Percentiles rank a stretch among this genome's conserved stretches.
phyloP scores from a whole-genome alignment of 805 yeast genomes.

The Saccharomyces eubayanus region DNA sequence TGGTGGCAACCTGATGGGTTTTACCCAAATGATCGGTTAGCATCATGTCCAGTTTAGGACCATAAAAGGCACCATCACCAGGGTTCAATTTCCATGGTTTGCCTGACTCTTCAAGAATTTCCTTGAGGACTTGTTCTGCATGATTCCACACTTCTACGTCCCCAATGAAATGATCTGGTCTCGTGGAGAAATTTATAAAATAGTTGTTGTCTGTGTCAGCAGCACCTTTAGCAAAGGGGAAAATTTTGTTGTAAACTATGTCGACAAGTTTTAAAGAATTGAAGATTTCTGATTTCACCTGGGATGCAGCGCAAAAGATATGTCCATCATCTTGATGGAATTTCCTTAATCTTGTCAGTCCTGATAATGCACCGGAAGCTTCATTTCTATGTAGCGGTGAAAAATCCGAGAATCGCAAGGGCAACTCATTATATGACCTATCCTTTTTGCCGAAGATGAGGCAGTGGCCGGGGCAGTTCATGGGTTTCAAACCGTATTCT shows the following conservation, averaged over 20 bases:
- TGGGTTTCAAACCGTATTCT: conserved; percentile 79
- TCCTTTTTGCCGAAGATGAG: conserved; percentile 66
- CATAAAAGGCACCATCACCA: conserved; percentile 96
- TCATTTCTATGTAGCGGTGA: conserved; percentile 91
- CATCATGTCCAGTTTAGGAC: conserved; percentile 88
- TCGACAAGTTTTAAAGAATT: conserved; percentile 66
- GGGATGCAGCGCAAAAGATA: conserved; percentile 76
- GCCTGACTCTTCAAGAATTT: conserved; percentile 49
- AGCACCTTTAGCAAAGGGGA: conserved; percentile 23
- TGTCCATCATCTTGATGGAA: conserved; percentile 99
- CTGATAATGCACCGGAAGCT: conserved; percentile 87
- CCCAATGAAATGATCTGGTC: conserved; percentile 82
- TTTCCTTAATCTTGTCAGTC: conserved; percentile 84
- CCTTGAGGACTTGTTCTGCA: conserved; percentile 64
- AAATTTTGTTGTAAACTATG: conserved; percentile 61
- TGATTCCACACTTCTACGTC: conserved; percentile 65
- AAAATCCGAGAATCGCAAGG: conserved; percentile 79
- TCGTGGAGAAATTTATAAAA: conserved; percentile 67
- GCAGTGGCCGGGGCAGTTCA: conserved; percentile 96
- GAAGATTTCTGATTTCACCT: conserved; percentile 64
- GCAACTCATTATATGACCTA: conserved; percentile 78
- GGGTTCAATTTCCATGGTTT: conserved; percentile 62
- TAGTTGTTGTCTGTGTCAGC: conserved; percentile 26
- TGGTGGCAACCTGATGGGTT: conserved; percentile 88
- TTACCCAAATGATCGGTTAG: conserved; percentile 74